phyloP scores from a whole-genome alignment of 108 stramenopile species.

The Cyclotella baltica region DNA sequence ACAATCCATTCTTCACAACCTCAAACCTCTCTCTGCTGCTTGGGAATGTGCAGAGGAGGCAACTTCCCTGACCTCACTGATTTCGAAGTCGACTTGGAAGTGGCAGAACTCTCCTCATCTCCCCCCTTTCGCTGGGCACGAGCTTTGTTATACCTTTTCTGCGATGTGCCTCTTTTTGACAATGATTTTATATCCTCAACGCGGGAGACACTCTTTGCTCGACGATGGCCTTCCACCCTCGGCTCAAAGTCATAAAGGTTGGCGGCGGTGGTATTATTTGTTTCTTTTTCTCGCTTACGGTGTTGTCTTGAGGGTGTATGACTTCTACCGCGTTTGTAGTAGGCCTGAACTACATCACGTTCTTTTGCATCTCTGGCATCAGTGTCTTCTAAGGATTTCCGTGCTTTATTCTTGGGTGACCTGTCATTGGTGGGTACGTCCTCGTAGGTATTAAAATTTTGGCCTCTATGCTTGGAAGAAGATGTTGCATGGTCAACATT shows the following conservation, averaged over 20 bases:
- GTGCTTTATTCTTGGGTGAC: not conserved
- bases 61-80: not conserved
- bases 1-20: not conserved
- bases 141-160: slow-evolving; percentile 18
- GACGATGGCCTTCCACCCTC: slow-evolving; percentile 21
- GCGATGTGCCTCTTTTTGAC: slow-evolving; percentile 1
- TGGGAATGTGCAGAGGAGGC: slow-evolving; percentile 10
- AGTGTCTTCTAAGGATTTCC: slow-evolving; percentile 12
- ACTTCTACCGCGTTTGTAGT: slow-evolving; percentile 55
- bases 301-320: slow-evolving; percentile 43
- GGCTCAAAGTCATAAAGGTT: slow-evolving; percentile 33
- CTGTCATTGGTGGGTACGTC: not conserved
- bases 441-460: slow-evolving; percentile 6
- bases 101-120: no score
- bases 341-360: slow-evolving; percentile 14
- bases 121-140: not conserved
- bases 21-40: slow-evolving; percentile 15
- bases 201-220: slow-evolving; percentile 45
- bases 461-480: not conserved
- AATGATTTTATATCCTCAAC: slow-evolving; percentile 19
- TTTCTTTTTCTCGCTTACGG: slow-evolving; percentile 25
- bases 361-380: slow-evolving; percentile 11
- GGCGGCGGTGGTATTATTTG: slow-evolving; percentile 9
- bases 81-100: no score
- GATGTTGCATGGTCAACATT: not conserved